phyloP scores from a whole-genome alignment of 345 rosid species.

The Luvunga scandens region DNA sequence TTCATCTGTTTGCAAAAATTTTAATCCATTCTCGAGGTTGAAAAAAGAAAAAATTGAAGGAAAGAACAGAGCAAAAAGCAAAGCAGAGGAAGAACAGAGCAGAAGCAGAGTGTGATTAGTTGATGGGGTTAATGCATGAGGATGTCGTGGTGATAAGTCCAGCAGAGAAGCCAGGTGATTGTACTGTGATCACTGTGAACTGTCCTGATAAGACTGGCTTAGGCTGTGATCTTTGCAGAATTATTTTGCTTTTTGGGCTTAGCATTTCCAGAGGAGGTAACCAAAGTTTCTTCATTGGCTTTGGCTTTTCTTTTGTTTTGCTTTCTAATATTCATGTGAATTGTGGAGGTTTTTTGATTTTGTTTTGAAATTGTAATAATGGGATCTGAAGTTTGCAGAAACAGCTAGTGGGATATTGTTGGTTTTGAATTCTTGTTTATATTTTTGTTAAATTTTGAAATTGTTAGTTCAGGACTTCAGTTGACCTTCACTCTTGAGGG shows the following conservation, averaged over 20 bases:
- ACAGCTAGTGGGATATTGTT: neutral
- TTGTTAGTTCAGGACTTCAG: neutral
- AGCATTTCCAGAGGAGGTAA: constrained; percentile 68
- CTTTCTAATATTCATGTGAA: neutral
- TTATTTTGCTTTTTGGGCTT: constrained; percentile 52
- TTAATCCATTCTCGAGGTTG: neutral
- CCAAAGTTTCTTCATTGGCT: neutral
- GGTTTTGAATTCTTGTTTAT: neutral
- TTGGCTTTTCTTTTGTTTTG: neutral
- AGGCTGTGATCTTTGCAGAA: constrained; percentile 70
- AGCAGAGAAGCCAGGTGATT: constrained; percentile 38
- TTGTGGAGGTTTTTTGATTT: too few species aligned
- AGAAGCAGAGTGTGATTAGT: neutral
- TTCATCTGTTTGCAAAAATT: neutral
- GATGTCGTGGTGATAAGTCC: constrained; percentile 51
- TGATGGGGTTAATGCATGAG: constrained; percentile 53
- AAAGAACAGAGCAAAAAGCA: neutral
- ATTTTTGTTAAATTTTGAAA: constrained; percentile 7
- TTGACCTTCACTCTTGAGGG: neutral
- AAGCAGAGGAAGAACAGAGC: neutral
- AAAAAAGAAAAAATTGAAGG: too few species aligned
- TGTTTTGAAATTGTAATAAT: neutral
- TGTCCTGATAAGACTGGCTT: constrained; percentile 74
- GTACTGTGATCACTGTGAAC: constrained; percentile 54
- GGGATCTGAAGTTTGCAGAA: constrained; percentile 8